Percentiles rank a stretch among this genome's conserved stretches.
Conservation (phyloP, 306 rosid genomes). For the Trifolium subterraneum region DNA sequence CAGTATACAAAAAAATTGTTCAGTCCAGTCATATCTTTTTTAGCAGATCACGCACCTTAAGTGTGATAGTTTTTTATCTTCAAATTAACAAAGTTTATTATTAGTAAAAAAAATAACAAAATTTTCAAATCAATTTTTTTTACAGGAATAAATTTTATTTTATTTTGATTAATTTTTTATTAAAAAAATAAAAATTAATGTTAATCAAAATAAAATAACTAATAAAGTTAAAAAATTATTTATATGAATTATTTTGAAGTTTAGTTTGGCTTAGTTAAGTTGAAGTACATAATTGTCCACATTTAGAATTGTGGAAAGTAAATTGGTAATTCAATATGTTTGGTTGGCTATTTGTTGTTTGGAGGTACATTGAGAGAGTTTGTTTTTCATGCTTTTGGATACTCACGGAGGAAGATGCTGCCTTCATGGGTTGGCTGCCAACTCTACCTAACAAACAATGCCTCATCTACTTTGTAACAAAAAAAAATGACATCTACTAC, state of each 20-base stretch:
- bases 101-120: too few relatives aligned
- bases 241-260: not conserved
- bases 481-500: too few relatives aligned
- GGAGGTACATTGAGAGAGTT: not conserved
- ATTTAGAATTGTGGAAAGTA: not conserved
- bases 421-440: conserved; percentile 40
- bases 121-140: too few relatives aligned
- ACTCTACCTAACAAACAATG: conserved; percentile 35
- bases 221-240: not conserved
- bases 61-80: too few relatives aligned
- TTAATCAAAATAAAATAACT: not conserved
- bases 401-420: conserved; percentile 29
- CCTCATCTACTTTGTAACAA: not conserved
- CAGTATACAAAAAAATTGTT: too few relatives aligned
- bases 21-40: too few relatives aligned
- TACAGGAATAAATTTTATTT: too few relatives aligned
- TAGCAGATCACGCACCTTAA: too few relatives aligned
- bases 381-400: conserved; percentile 29
- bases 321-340: not conserved
- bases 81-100: too few relatives aligned
- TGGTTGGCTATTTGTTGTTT: conserved; percentile 14
- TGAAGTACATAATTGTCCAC: not conserved
- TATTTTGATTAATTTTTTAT: too few relatives aligned
- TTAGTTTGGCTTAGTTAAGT: not conserved
- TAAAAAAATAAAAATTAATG: too few relatives aligned